Percentiles rank a stretch among this genome's conserved stretches.
These are phyloP conservation scores for Edaphochlamys debaryana DNA, from an alignment of 139 green algal genomes.

Conservation along the genomic window DNA sequence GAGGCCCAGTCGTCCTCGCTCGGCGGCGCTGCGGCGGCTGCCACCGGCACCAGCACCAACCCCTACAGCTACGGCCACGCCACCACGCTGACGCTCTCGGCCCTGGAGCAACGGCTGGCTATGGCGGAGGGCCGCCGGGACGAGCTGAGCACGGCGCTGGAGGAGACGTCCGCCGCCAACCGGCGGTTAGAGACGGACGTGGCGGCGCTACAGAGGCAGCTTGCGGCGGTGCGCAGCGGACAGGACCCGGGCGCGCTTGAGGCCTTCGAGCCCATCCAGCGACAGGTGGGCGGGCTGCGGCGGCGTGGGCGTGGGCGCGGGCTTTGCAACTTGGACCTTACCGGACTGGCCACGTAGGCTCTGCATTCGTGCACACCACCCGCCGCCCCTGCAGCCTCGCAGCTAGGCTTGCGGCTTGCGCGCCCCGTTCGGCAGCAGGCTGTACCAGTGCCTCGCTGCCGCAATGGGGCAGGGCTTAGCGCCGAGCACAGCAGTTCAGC, in stretches of 20 bases:
- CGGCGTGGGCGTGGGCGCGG: no score
- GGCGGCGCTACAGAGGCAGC: background rate
- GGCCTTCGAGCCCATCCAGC: background rate
- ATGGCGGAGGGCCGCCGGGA: conserved; percentile 29
- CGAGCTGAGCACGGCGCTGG: conserved; percentile 8
- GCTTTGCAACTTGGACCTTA: no score
- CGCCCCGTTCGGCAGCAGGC: no score
- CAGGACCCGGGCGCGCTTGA: background rate
- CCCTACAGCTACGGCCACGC: conserved; percentile 25
- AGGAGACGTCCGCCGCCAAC: background rate
- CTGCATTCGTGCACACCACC: no score
- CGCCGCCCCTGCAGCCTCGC: no score
- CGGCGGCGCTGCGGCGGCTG: background rate
- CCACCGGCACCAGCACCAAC: background rate
- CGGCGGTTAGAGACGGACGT: conserved; percentile 21
- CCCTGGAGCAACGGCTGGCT: conserved; percentile 38
- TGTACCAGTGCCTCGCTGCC: no score
- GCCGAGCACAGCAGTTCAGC: no score
- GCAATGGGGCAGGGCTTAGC: no score
- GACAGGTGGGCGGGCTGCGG: background rate
- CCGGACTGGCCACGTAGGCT: no score
- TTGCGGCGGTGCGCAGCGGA: background rate
- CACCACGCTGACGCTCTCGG: conserved; percentile 17
- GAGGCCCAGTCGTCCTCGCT: conserved; percentile 13
- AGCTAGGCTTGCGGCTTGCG: no score